Evolutionary conservation across 805 yeast species (phyloP).

Genomic region (Kuraishia hungarica): DNA sequence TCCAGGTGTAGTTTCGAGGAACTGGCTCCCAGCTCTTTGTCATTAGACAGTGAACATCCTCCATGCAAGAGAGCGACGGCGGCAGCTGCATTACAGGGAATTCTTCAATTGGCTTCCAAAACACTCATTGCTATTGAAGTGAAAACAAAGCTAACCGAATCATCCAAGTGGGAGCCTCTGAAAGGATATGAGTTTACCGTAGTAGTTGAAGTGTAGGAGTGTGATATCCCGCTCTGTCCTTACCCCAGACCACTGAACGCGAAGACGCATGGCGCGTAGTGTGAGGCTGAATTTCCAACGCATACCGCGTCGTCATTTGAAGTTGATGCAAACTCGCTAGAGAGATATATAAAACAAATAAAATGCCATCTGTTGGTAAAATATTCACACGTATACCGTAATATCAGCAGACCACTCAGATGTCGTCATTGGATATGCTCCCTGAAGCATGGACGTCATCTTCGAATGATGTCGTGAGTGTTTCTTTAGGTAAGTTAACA

Average conservation of each 20-base stretch:
- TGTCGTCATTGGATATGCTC: not conserved
- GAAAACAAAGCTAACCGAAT: not conserved
- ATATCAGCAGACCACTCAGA: not conserved
- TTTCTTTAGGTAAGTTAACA: constrained; percentile 29
- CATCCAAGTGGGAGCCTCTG: not conserved
- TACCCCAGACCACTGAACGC: not conserved
- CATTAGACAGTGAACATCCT: not conserved
- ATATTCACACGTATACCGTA: too few species aligned
- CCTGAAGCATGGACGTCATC: constrained; percentile 73
- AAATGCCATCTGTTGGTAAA: too few species aligned
- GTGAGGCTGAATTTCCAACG: not conserved
- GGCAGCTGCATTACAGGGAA: constrained; percentile 8
- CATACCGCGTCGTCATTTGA: not conserved
- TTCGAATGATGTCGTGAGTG: constrained; percentile 57
- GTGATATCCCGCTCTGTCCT: not conserved
- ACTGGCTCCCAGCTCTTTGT: not conserved
- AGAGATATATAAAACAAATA: not conserved
- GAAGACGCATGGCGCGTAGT: not conserved
- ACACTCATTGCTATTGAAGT: not conserved
- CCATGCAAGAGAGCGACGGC: not conserved
- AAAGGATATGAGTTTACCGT: not conserved
- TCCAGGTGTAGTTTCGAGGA: not conserved
- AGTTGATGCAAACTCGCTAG: not conserved
- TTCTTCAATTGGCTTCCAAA: constrained; percentile 5
- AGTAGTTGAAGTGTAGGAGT: not conserved